Conservation (phyloP, 192 early-diverging fungal genomes). For the Funneliformis geosporum region DNA sequence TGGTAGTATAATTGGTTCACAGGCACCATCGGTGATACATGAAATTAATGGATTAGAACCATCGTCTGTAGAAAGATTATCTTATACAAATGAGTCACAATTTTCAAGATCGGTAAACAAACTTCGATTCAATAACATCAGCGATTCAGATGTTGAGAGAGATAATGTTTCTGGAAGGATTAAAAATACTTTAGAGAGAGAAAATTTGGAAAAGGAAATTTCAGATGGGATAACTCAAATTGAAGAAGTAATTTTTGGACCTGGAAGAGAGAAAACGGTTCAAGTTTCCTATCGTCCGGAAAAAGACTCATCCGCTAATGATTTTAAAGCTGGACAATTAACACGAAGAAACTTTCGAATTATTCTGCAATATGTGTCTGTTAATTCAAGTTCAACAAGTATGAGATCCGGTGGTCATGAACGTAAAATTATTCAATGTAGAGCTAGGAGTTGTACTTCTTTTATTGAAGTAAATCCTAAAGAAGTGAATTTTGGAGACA, state of each 20-base stretch:
- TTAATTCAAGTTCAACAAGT: conserved; percentile 36
- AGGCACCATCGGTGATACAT: conserved; percentile 49
- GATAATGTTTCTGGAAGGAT: not conserved
- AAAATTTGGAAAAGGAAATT: not conserved
- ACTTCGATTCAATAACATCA: not conserved
- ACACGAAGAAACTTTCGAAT: conserved; percentile 69
- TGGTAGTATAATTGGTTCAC: conserved; percentile 49
- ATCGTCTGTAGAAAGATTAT: not conserved
- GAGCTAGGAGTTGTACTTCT: conserved; percentile 88
- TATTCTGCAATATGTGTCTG: conserved; percentile 59
- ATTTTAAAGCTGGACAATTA: conserved; percentile 75
- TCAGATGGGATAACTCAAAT: conserved; percentile 52
- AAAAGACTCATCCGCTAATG: conserved; percentile 58
- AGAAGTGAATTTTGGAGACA: conserved; percentile 91
- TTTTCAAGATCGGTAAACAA: conserved; percentile 5
- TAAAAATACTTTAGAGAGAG: not conserved
- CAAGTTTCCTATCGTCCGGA: conserved; percentile 79
- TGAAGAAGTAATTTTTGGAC: conserved; percentile 84
- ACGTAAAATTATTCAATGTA: conserved; percentile 86
- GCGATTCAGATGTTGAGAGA: conserved; percentile 14
- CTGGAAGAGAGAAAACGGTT: conserved; percentile 81
- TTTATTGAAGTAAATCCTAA: conserved; percentile 85
- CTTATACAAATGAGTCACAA: not conserved
- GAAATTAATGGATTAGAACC: conserved; percentile 32
- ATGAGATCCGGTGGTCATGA: conserved; percentile 37